These are phyloP conservation scores for Anthostomella pinea DNA, from an alignment of 2,329 filamentous ascomycete genomes.

Conservation along the genomic window DNA sequence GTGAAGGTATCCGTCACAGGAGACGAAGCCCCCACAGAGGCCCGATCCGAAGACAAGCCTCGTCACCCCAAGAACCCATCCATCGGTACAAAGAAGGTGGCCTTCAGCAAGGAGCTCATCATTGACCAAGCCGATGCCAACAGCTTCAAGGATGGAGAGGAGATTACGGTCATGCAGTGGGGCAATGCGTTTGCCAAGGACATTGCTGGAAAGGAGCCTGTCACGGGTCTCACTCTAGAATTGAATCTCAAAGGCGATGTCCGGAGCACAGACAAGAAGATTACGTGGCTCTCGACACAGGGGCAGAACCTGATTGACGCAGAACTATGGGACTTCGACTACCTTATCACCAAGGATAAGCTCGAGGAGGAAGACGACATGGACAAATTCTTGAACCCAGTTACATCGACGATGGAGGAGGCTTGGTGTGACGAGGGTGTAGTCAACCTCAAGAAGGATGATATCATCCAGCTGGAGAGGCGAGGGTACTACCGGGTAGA, in stretches of 20 bases:
- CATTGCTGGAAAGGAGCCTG: constrained; percentile 55
- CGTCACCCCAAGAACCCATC: constrained; percentile 87
- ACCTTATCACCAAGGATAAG: constrained; percentile 92
- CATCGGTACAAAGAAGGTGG: constrained; percentile 81
- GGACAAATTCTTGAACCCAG: constrained; percentile 76
- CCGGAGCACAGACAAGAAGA: constrained; percentile 93
- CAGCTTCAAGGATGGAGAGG: constrained; percentile 78
- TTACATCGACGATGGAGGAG: constrained; percentile 71
- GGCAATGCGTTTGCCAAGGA: constrained; percentile 80
- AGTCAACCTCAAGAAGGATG: constrained; percentile 72
- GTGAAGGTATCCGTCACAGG: constrained; percentile 71
- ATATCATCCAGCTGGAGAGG: constrained; percentile 93
- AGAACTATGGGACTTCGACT: constrained; percentile 92
- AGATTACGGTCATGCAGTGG: constrained; percentile 97
- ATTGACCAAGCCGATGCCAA: constrained; percentile 86
- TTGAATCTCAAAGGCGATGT: constrained; percentile 92
- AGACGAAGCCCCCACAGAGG: constrained; percentile 60
- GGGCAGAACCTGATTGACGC: constrained; percentile 75
- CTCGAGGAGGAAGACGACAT: constrained; percentile 83
- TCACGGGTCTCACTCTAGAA: constrained; percentile 73
- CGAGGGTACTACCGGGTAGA: constrained; percentile 92
- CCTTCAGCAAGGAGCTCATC: constrained; percentile 70
- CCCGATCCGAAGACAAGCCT: constrained; percentile 71
- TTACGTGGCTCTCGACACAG: constrained; percentile 83
- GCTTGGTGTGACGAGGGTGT: constrained; percentile 82